Conservation (phyloP, 805 yeast species). For the Cephaloascus fragrans region DNA sequence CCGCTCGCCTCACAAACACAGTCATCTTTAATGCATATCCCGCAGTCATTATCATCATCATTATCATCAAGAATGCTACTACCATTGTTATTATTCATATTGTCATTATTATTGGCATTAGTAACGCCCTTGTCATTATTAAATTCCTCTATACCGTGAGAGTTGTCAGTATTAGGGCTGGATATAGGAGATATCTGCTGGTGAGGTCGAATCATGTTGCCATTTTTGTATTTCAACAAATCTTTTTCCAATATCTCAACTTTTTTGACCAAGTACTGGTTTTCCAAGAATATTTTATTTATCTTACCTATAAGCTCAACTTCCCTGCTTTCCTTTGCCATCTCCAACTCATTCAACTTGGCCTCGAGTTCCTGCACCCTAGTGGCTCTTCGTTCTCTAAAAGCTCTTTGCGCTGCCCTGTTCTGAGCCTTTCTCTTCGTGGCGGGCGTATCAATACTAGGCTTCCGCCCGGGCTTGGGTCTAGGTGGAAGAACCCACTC, state of each 20-base stretch:
- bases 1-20: constrained; percentile 56
- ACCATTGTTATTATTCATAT: constrained; percentile 6
- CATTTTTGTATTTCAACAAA: constrained; percentile 3
- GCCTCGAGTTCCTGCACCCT: constrained; percentile 71
- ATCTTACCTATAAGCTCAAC: constrained; percentile 43
- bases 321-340: constrained; percentile 52
- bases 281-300: constrained; percentile 35
- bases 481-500: constrained; percentile 56
- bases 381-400: constrained; percentile 79
- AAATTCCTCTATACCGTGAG: constrained; percentile 3
- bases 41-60: constrained; percentile 37
- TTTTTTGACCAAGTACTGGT: constrained; percentile 28
- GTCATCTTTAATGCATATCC: constrained; percentile 58
- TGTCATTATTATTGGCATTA: constrained; percentile 1
- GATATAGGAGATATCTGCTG: neutral
- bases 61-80: constrained; percentile 4
- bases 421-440: constrained; percentile 84
- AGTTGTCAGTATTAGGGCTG: neutral
- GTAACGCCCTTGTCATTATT: constrained; percentile 7
- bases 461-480: constrained; percentile 54
- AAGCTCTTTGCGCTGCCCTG: constrained; percentile 90
- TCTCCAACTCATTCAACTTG: constrained; percentile 55
- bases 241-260: constrained; percentile 32
- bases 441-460: constrained; percentile 70
- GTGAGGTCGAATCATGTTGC: neutral